Base-by-base conservation (phyloP, 305 asterid species). In the Ajuga reptans region DNA sequence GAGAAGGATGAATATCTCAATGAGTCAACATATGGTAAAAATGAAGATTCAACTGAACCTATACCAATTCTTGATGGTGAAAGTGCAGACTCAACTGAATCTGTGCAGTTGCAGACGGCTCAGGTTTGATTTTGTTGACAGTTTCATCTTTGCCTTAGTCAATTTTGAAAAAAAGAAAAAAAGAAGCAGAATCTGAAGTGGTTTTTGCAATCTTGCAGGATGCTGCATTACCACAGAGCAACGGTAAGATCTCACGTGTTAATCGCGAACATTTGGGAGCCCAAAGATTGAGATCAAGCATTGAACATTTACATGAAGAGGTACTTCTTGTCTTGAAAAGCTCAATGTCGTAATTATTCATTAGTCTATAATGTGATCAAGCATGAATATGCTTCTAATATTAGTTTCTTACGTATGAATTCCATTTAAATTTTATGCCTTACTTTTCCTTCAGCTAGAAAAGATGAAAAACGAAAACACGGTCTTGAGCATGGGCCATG, bases 391-490 rank as follows among this genome's bases (percentile, higher is more conserved):
- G 54, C 62, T 51, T 65, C 47, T 33, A 54, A 42, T 7, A 15
- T 33, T 54, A 15, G 27, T 39, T 43, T 6, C 39, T 43, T 9
- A 16, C 60, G 9, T 11, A 47, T 29, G 59, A 17, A 31, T 41
- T 72, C 50, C 29, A 8, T 12, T 52, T 54, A 55, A 43, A 43
- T 49, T 21, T 47, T 9, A 41, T 61, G 21, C 12, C 39, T 43
- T 59, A 16, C 71, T 54, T 37, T 52, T 12, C 45, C 55, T 86
- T 81, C 89, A 94, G 99, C 86, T 94, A 65, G 98, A 91, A 78
- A 91, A 86, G 83, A 89, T 94, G 98, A 94, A 94, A 78, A 83
- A 80, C 12, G 98, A 91, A 78, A 94, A 94, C 75, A 71, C 79
- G 16, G 62, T 69, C 47, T 60, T 78, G 61, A 73, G 81, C 52